Evolutionary conservation across 75 land plant species (phyloP).

Genomic region (Larix kaempferi): DNA sequence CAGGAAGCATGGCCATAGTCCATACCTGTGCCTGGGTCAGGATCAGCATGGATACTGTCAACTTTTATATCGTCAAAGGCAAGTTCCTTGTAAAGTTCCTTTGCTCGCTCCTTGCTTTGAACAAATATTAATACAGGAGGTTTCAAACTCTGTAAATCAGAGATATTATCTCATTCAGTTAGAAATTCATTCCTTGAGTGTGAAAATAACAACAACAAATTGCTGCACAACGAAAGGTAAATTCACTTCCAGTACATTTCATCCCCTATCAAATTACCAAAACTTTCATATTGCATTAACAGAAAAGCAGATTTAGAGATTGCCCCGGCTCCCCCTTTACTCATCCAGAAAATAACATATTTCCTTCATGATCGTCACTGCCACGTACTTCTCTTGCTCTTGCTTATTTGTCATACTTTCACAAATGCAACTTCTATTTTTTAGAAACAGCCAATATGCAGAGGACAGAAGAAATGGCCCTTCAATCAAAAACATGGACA

Average conservation of each 20-base stretch:
- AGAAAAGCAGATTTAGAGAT: too few species aligned
- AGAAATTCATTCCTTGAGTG: not conserved
- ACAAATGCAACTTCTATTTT: too few species aligned
- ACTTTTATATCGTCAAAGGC: conserved; percentile 63
- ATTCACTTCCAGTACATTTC: too few species aligned
- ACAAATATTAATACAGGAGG: conserved; percentile 91
- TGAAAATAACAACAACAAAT: conserved; percentile 1
- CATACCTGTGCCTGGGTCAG: conserved; percentile 74
- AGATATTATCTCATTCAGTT: not conserved
- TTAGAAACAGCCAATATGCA: too few species aligned
- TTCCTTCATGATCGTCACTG: too few species aligned
- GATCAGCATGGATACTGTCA: conserved; percentile 89
- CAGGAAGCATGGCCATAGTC: conserved; percentile 14
- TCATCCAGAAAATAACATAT: too few species aligned
- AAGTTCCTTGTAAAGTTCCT: conserved; percentile 78
- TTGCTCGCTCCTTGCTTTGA: conserved; percentile 94
- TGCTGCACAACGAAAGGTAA: not conserved
- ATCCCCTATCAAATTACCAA: too few species aligned
- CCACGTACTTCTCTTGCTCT: too few species aligned
- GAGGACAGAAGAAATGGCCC: too few species aligned
- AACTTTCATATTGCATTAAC: too few species aligned
- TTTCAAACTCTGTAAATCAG: conserved; percentile 48
- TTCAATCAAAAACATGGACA: not conserved
- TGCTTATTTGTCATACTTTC: too few species aligned
- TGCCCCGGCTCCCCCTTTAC: too few species aligned